These are phyloP conservation scores for Choanephora cucurbitarum DNA, from an alignment of 371 early-diverging fungal genomes.

Conservation along the genomic window DNA sequence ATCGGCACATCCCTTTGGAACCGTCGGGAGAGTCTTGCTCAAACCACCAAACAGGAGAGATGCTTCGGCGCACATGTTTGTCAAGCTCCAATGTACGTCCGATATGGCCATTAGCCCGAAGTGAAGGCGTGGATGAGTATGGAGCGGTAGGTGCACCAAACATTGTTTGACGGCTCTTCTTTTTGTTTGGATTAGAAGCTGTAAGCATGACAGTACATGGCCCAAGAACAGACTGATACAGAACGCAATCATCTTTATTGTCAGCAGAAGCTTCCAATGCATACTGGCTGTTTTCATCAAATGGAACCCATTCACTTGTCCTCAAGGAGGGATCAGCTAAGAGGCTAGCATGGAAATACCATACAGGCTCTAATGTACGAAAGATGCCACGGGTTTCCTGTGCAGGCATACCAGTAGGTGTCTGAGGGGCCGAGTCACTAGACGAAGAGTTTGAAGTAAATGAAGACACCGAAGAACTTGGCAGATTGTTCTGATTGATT, in stretches of 20 bases:
- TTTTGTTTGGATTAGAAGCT: constrained; percentile 3
- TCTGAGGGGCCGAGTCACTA: constrained; percentile 21
- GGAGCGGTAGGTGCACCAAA: constrained; percentile 11
- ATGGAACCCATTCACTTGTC: constrained; percentile 31
- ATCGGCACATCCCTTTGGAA: constrained; percentile 45
- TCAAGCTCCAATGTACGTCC: constrained; percentile 23
- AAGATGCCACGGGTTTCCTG: constrained; percentile 43
- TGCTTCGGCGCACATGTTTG: constrained; percentile 34
- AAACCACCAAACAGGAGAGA: constrained; percentile 50
- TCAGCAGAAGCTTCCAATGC: constrained; percentile 24
- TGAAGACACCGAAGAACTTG: constrained; percentile 29
- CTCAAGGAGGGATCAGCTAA: constrained; percentile 4
- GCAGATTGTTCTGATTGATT: constrained; percentile 7
- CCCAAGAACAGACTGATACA: constrained; percentile 20
- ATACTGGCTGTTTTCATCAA: constrained; percentile 32
- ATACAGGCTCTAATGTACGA: constrained; percentile 46
- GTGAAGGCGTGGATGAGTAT: constrained; percentile 26
- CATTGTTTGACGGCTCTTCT: constrained; percentile 16
- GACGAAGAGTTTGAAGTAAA: constrained; percentile 24
- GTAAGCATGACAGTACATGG: constrained; percentile 25
- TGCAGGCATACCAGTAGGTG: constrained; percentile 27
- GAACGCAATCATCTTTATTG: constrained; percentile 16
- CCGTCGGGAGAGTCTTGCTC: constrained; percentile 46
- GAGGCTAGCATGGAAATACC: constrained; percentile 32
- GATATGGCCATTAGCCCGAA: neutral